A percentile compares a stretch with the other conserved stretches of the same genome.
phyloP scores from a whole-genome alignment of 2,329 filamentous ascomycete species.

The Ophiostoma pallidulum region DNA sequence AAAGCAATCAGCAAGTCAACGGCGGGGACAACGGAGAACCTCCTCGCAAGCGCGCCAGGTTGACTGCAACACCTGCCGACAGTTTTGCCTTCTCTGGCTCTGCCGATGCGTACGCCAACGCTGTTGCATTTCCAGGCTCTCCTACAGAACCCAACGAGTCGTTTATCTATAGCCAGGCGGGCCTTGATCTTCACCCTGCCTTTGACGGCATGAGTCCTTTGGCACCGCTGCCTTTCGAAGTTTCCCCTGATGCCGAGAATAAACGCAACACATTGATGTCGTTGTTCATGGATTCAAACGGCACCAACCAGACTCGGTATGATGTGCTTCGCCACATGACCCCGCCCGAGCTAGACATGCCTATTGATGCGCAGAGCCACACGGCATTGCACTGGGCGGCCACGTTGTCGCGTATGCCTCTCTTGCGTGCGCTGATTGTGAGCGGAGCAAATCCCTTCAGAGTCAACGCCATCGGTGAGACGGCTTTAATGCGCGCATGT shows the following conservation, averaged over 20 bases:
- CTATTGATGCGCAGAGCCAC: slow-evolving; percentile 80
- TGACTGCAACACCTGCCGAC: slow-evolving; percentile 45
- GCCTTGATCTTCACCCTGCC: slow-evolving; percentile 29
- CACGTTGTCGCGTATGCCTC: slow-evolving; percentile 74
- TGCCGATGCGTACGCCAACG: slow-evolving; percentile 33
- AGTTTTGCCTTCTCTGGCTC: slow-evolving; percentile 41
- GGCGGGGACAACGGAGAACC: slow-evolving; percentile 60
- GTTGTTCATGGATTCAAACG: slow-evolving; percentile 66
- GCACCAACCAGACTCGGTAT: slow-evolving; percentile 60
- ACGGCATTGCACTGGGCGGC: slow-evolving; percentile 95
- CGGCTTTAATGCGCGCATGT: slow-evolving; percentile 84
- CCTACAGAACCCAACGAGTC: slow-evolving; percentile 75
- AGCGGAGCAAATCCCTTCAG: slow-evolving; percentile 81
- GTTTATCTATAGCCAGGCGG: slow-evolving; percentile 55
- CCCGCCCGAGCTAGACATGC: slow-evolving; percentile 77
- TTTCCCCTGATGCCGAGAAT: slow-evolving; percentile 58
- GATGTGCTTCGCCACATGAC: slow-evolving; percentile 68
- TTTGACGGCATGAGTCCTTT: slow-evolving; percentile 50
- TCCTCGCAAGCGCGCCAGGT: slow-evolving; percentile 66
- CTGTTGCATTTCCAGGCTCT: slow-evolving; percentile 51
- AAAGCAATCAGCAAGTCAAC: slow-evolving; percentile 30
- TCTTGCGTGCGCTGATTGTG: slow-evolving; percentile 71
- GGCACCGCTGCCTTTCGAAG: slow-evolving; percentile 53
- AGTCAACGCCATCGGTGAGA: slow-evolving; percentile 83
- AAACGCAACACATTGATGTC: slow-evolving; percentile 76